Base-by-base conservation (phyloP, 495 filamentous ascomycete species). In the Trichoderma erinaceum region DNA sequence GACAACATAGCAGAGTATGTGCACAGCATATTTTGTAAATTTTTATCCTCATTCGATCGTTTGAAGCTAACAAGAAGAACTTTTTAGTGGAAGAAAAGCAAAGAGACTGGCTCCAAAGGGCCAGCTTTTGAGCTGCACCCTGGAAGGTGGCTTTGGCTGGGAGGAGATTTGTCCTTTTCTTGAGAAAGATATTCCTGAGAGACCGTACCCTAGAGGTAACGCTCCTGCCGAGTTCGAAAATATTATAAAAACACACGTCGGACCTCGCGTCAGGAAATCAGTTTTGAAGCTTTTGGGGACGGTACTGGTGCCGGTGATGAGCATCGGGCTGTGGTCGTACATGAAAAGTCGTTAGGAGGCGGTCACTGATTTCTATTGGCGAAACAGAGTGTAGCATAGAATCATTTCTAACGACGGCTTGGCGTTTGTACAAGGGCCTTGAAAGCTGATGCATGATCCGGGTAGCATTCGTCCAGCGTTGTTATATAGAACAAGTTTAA, bases 81-180 rank as follows among this genome's bases (percentile, higher is more conserved):
- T 25, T 4, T 12, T 16, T 21, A 73, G 72, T 63, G 63, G 48
- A 25, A 21, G 66, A 48, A 71, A 58, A 25, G 72, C 67, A 15
- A 66, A 68, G 21, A 50, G 66, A 27, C 35, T 71, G 23, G 61
- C 61, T 21, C 70, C 70, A 5, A 52, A 35, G 61, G 69, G 63
- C 52, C 65, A 68, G 46, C 69, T 73, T 35, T 69, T 73, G 16
- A 63, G 75, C 23, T 66, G 74, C 35, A 71, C 72, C 29, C 52
- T 76, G 2, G 69, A 73, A 41, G 68, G 73, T 23, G 70, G 72
- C 2, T 66, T 77, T 29, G 75, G 69, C 16, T 78, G 75, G 77
- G 74, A 74, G 46, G 64, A 73, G 43, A 71, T 77, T 35, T 78
- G 75, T 35, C 68, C 70, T 5, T 79, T 79, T 64, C 69, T 77